Evolutionary conservation across 164 flowering plant genomes (phyloP).

Genomic region (Liquidambar formosana): DNA sequence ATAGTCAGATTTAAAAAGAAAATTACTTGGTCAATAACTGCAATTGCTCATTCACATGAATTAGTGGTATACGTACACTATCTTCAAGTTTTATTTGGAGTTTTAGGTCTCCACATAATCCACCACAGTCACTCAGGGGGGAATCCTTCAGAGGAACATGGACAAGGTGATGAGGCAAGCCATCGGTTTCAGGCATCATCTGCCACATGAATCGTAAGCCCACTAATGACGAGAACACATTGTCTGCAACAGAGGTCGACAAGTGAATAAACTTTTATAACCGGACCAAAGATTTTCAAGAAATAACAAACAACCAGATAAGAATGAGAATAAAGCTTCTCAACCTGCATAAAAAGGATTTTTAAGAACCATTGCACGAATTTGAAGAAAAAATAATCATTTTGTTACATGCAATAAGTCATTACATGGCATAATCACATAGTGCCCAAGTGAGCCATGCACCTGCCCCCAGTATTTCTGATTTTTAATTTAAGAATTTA

Average conservation of each 20-base stretch:
- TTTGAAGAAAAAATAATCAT: not conserved
- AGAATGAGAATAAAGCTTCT: not conserved
- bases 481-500: too few species aligned
- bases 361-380: not conserved
- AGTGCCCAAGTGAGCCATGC: not conserved
- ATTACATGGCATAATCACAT: slow-evolving; percentile 3
- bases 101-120: slow-evolving; percentile 79
- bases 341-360: not conserved
- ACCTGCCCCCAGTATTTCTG: too few species aligned
- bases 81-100: slow-evolving; percentile 81
- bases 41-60: slow-evolving; percentile 3
- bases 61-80: slow-evolving; percentile 48
- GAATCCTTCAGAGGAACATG: slow-evolving; percentile 92
- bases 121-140: slow-evolving; percentile 91
- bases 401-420: not conserved
- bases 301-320: not conserved
- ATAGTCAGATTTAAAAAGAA: not conserved
- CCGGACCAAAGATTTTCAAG: not conserved
- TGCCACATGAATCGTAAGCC: slow-evolving; percentile 86
- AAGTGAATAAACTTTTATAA: not conserved
- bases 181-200: slow-evolving; percentile 64
- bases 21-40: not conserved
- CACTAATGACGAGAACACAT: slow-evolving; percentile 89
- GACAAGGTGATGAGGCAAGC: slow-evolving; percentile 63
- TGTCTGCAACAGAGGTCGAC: slow-evolving; percentile 52